Conservation (phyloP, 257 asterid species). For the Paulownia fortunei region DNA sequence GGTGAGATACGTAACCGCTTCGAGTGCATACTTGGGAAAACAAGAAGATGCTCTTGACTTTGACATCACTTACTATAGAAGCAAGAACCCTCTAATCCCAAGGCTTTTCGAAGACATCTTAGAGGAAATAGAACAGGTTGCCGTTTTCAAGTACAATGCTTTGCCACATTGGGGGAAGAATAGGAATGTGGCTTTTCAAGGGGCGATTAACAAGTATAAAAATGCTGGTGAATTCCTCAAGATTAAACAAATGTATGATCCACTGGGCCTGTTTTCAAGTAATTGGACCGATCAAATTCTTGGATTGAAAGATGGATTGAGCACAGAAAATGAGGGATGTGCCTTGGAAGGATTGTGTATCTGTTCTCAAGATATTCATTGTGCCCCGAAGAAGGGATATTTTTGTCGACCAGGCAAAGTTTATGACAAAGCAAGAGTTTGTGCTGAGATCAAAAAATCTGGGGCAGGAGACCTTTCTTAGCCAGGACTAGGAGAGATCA, state of each 20-base stretch:
- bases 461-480: background rate
- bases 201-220: slow-evolving; percentile 53
- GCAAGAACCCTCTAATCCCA: slow-evolving; percentile 55
- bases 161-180: slow-evolving; percentile 85
- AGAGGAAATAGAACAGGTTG: slow-evolving; percentile 74
- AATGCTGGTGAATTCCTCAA: slow-evolving; percentile 38
- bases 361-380: slow-evolving; percentile 62
- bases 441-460: slow-evolving; percentile 33
- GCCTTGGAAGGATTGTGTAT: slow-evolving; percentile 71
- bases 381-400: slow-evolving; percentile 61
- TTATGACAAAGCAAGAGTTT: slow-evolving; percentile 58
- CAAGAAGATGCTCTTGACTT: slow-evolving; percentile 64
- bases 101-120: slow-evolving; percentile 55
- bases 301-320: slow-evolving; percentile 49
- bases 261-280: slow-evolving; percentile 56
- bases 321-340: slow-evolving; percentile 50
- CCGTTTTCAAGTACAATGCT: slow-evolving; percentile 60
- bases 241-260: slow-evolving; percentile 51
- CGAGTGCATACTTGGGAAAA: slow-evolving; percentile 64
- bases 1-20: slow-evolving; percentile 61
- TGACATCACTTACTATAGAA: slow-evolving; percentile 64
- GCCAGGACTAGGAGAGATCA: too few relatives aligned
- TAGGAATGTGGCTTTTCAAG: slow-evolving; percentile 59
- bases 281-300: slow-evolving; percentile 66
- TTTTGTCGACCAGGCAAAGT: slow-evolving; percentile 57